Percentiles rank a stretch among this genome's conserved stretches.
These are phyloP conservation scores for Leccinum holopus DNA, from an alignment of 1,284 basidiomycete species.

Conservation along the genomic window DNA sequence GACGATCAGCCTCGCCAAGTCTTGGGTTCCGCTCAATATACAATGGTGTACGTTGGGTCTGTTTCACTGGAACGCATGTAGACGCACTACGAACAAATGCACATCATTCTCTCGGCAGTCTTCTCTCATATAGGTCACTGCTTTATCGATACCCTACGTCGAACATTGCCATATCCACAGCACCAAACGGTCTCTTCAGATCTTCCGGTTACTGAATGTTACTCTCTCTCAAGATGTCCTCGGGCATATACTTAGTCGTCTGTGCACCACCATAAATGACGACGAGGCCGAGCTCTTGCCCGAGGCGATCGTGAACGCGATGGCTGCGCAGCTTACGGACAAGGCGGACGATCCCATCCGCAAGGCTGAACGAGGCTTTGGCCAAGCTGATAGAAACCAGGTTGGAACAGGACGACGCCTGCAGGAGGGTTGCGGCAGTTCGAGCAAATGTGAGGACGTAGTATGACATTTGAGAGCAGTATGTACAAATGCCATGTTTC, in stretches of 20 bases:
- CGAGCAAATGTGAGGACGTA: too few relatives aligned
- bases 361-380: too few relatives aligned
- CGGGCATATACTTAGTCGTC: conserved; percentile 76
- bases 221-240: conserved; percentile 72
- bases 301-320: too few relatives aligned
- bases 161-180: conserved; percentile 85
- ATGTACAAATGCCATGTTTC: too few relatives aligned
- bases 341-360: too few relatives aligned
- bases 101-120: conserved; percentile 77
- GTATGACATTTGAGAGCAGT: too few relatives aligned
- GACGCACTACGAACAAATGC: conserved; percentile 71
- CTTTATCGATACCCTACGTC: conserved; percentile 81
- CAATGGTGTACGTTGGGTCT: conserved; percentile 84
- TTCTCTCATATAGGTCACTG: conserved; percentile 83
- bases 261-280: conserved; percentile 84
- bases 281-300: conserved; percentile 55
- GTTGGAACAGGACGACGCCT: too few relatives aligned
- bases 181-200: conserved; percentile 86
- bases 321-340: too few relatives aligned
- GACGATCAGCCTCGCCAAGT: conserved; percentile 65
- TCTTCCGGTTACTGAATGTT: conserved; percentile 85
- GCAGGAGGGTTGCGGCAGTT: too few relatives aligned
- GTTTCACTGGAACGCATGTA: conserved; percentile 77
- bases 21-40: conserved; percentile 82
- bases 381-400: too few relatives aligned